phyloP scores from a whole-genome alignment of 176 grass and related monocot genomes.

The Rhynchospora tenuis region DNA sequence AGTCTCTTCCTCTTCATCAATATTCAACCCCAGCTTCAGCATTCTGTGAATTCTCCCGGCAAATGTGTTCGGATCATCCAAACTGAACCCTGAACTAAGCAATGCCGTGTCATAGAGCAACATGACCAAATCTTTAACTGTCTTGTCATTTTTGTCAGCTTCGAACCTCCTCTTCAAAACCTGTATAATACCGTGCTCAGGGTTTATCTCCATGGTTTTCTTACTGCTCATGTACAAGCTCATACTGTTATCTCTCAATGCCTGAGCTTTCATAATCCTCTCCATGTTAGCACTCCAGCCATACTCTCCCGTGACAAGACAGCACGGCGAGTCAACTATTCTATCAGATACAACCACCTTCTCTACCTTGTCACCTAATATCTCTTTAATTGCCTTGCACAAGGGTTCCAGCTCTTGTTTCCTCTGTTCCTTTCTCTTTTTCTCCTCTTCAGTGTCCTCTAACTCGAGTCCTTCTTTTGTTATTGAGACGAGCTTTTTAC shows the following conservation, averaged over 20 bases:
- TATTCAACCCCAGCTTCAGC: conserved; percentile 39
- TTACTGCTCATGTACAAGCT: conserved; percentile 36
- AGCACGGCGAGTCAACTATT: conserved; percentile 36
- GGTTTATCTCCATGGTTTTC: conserved; percentile 54
- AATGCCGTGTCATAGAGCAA: conserved; percentile 36
- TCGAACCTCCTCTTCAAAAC: conserved; percentile 35
- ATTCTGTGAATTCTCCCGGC: conserved; percentile 36
- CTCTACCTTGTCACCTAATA: conserved; percentile 36
- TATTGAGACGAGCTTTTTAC: conserved; percentile 30
- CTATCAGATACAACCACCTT: conserved; percentile 41
- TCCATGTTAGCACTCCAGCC: conserved; percentile 48
- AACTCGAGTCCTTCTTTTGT: conserved; percentile 36
- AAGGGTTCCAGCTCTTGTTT: conserved; percentile 28
- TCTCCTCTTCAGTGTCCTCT: conserved; percentile 31
- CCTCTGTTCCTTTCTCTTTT: conserved; percentile 32
- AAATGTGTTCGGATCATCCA: conserved; percentile 42
- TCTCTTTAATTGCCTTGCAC: conserved; percentile 44
- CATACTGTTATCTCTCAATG: conserved; percentile 34
- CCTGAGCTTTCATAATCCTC: conserved; percentile 49
- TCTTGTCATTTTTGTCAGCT: conserved; percentile 40
- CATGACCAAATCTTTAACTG: conserved; percentile 36
- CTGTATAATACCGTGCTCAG: conserved; percentile 38
- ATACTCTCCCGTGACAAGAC: conserved; percentile 41
- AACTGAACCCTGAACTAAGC: conserved; percentile 37
- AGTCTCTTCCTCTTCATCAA: conserved; percentile 26